Conservation (phyloP, 768 basidiomycete genomes). For the Cytidiella melzeri region DNA sequence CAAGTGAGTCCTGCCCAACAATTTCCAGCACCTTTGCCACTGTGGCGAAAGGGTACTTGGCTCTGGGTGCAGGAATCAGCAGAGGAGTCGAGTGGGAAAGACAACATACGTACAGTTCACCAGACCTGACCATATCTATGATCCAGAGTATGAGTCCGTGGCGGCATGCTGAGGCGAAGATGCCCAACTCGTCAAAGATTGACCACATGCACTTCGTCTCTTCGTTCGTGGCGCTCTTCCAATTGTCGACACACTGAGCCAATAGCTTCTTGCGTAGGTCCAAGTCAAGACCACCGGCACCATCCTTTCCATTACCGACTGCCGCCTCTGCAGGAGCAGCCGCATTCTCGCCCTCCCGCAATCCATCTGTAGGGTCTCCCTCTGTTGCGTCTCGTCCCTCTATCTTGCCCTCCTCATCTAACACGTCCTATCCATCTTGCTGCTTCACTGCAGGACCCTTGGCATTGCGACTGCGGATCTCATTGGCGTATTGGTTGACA, state of each 20-base stretch:
- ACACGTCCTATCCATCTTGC: neutral
- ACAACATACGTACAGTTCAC: conserved; percentile 14
- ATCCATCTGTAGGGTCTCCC: conserved; percentile 6
- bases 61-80: neutral
- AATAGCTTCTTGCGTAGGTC: conserved; percentile 30
- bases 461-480: conserved; percentile 24
- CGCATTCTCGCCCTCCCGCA: no score
- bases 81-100: neutral
- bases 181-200: conserved; percentile 32
- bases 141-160: conserved; percentile 16
- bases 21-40: conserved; percentile 2
- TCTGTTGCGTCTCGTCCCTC: neutral
- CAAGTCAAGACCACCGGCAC: no score
- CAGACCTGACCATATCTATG: conserved; percentile 14
- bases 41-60: conserved; percentile 10
- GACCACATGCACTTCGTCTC: conserved; percentile 28
- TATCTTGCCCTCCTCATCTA: neutral
- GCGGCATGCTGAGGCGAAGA: conserved; percentile 15
- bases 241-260: no score
- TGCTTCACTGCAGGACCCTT: conserved; percentile 3
- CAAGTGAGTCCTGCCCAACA: neutral
- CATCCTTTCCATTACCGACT: no score
- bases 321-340: no score
- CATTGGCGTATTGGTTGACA: no score
- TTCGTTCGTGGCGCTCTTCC: conserved; percentile 21